These are phyloP conservation scores for Phytophthora syringae DNA, from an alignment of 352 stramenopile genomes.

Conservation along the genomic window DNA sequence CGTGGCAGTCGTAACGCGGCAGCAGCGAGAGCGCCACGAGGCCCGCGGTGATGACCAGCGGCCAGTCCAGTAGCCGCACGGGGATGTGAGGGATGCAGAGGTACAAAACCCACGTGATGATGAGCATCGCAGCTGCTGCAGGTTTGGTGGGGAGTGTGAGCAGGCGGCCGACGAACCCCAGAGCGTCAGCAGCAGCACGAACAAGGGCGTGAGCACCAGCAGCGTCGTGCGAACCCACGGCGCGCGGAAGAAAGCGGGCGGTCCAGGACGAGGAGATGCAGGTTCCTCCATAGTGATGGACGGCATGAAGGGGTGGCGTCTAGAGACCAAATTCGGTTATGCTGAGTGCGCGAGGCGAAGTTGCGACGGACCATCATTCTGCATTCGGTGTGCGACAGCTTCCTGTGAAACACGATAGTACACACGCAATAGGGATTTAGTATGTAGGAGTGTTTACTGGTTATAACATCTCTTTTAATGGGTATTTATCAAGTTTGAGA, in stretches of 20 bases:
- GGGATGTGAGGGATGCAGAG: slow-evolving; percentile 59
- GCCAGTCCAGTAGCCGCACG: slow-evolving; percentile 58
- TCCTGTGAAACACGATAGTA: too few relatives aligned
- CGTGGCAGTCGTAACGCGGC: slow-evolving; percentile 25
- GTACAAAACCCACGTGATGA: slow-evolving; percentile 56
- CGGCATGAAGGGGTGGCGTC: slow-evolving; percentile 6
- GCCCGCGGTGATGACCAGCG: slow-evolving; percentile 56
- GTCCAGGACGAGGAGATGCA: slow-evolving; percentile 15
- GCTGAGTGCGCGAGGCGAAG: neutral
- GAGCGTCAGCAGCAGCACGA: slow-evolving; percentile 53
- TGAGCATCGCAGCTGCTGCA: slow-evolving; percentile 36
- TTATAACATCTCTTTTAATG: too few relatives aligned
- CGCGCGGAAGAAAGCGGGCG: slow-evolving; percentile 24
- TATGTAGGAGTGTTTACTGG: too few relatives aligned
- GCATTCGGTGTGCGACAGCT: neutral
- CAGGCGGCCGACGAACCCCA: slow-evolving; percentile 62
- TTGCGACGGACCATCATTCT: slow-evolving; percentile 16
- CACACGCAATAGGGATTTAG: too few relatives aligned
- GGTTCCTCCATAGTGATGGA: slow-evolving; percentile 6
- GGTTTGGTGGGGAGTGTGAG: slow-evolving; percentile 51
- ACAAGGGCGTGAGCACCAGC: slow-evolving; percentile 52
- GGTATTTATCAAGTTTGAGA: too few relatives aligned
- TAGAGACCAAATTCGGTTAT: slow-evolving; percentile 20
- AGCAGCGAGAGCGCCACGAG: slow-evolving; percentile 40
- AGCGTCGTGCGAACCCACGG: slow-evolving; percentile 33